Percentiles rank a stretch among this genome's conserved stretches.
Evolutionary conservation across 148 eudicot genomes (phyloP).

Genomic region (Drosera capensis): DNA sequence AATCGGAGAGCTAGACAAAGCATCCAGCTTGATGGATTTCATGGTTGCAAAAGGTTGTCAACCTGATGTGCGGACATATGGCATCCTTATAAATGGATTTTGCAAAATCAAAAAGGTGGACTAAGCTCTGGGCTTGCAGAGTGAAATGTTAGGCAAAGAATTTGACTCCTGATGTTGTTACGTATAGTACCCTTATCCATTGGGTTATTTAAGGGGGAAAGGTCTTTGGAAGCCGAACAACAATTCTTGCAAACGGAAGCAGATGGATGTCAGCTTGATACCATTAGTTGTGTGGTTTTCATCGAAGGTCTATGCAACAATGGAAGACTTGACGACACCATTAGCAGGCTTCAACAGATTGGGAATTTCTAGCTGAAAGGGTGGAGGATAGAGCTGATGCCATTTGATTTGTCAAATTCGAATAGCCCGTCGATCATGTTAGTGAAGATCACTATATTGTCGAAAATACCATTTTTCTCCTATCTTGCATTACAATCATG

Average conservation of each 20-base stretch:
- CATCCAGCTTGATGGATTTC: background rate
- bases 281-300: too few species aligned
- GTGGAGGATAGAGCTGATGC: too few species aligned
- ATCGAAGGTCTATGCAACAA: too few species aligned
- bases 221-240: background rate
- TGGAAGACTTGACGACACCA: too few species aligned
- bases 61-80: slow-evolving; percentile 4
- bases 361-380: too few species aligned
- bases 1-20: slow-evolving; percentile 6
- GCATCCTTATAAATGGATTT: slow-evolving; percentile 10
- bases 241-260: slow-evolving; percentile 3
- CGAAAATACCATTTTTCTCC: too few species aligned
- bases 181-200: slow-evolving; percentile 5
- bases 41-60: background rate
- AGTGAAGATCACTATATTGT: too few species aligned
- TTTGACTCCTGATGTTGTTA: background rate
- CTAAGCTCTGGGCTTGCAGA: background rate
- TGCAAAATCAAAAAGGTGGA: background rate
- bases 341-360: too few species aligned
- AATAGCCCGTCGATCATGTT: too few species aligned
- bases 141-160: slow-evolving; percentile 3
- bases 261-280: slow-evolving; percentile 1
- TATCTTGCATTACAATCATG: too few species aligned
- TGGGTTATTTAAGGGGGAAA: slow-evolving; percentile 5
- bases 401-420: too few species aligned